Evolutionary conservation across 75 land plant species (phyloP).

Genomic region (Sequoia sempervirens): DNA sequence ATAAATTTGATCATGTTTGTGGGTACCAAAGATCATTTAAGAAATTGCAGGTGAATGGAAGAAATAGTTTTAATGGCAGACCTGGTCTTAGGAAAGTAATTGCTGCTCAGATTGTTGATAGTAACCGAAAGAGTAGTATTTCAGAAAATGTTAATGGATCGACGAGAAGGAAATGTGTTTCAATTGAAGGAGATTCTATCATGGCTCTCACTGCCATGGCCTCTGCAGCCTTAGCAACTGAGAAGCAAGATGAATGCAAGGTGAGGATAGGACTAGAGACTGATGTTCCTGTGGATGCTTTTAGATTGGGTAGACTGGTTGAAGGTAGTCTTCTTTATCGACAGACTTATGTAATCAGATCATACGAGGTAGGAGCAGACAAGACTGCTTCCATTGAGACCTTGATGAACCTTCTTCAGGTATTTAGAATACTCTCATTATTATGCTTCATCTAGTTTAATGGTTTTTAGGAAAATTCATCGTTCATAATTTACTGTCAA

Average conservation of each 20-base stretch:
- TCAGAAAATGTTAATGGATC: neutral
- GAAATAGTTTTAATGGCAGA: neutral
- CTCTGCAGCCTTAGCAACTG: slow-evolving; percentile 58
- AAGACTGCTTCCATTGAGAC: slow-evolving; percentile 38
- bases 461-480: too few species aligned
- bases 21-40: neutral
- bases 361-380: slow-evolving; percentile 45
- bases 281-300: slow-evolving; percentile 27
- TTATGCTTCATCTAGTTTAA: neutral
- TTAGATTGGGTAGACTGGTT: slow-evolving; percentile 33
- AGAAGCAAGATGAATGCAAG: slow-evolving; percentile 62
- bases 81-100: neutral
- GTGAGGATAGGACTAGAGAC: slow-evolving; percentile 32
- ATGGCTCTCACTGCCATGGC: slow-evolving; percentile 74
- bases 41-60: neutral
- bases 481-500: too few species aligned
- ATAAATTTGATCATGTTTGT: neutral
- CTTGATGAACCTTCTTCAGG: slow-evolving; percentile 51
- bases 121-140: neutral
- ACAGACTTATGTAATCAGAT: slow-evolving; percentile 45
- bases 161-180: neutral
- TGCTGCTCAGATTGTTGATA: neutral
- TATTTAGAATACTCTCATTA: slow-evolving; percentile 10
- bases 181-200: slow-evolving; percentile 39
- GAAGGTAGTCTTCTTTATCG: slow-evolving; percentile 33